Base-by-base conservation (phyloP, 2,329 filamentous ascomycete species). In the Trichoderma sp. region DNA sequence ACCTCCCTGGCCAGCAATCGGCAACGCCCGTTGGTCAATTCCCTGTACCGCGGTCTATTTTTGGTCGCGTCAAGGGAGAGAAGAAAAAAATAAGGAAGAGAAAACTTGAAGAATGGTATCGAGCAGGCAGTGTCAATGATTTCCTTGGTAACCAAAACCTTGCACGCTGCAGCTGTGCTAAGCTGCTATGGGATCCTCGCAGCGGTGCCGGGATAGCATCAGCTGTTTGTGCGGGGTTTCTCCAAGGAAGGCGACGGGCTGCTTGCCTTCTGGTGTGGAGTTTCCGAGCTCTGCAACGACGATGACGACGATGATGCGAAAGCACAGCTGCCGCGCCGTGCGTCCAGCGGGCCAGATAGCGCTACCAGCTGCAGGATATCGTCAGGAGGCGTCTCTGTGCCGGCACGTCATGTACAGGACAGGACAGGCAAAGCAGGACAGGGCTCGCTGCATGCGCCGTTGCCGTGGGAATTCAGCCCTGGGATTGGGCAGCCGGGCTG, bases 301-400 rank as follows among this genome's bases (percentile, higher is more conserved):
- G 21, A 44, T 45, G 59, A 54, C 48, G 59, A 54, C 54, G 57
- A 60, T 39, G 45, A 50, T 61, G 59, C 48, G 34, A 54, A 54
- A 41, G 26, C 48, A 58, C 56, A 47, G 56, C 56, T 34, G 56
- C 26, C 30, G 30, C 30, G 48, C 52, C 39, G 59, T 62, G 47
- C 58, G 48, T 62, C 59, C 44, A 62, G 54, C 48, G 44, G 56
- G 56, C 14, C 24, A 28, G 41, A 45, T 59, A 59, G 56, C 56
- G 56, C 56, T 45, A 58, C 9, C 9, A 50, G 54, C 30, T 62
- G 59, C 59, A 62, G 48, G 48, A 62, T 62, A 62, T 62, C 59
- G 59, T 62, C 59, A 54, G 59, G 39, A 52, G 59, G 59, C 48
- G 59, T 54, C 59, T 54, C 24, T 43, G 47, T 44, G 59, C 59